Conservation (phyloP, 148 eudicot genomes). For the Rhododendron griersonianum region DNA sequence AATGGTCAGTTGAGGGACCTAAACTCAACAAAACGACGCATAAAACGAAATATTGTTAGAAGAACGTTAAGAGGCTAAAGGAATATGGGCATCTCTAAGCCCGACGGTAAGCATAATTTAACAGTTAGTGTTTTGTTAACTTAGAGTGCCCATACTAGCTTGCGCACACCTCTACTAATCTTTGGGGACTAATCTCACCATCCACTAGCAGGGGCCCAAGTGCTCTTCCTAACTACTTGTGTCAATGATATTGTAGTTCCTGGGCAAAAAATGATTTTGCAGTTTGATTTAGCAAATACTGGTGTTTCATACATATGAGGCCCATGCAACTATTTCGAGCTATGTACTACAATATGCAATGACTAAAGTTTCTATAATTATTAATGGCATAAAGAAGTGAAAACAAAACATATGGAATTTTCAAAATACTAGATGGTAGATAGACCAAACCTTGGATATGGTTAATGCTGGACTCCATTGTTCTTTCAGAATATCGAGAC, state of each 20-base stretch:
- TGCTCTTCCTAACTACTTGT: not conserved
- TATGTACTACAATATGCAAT: not conserved
- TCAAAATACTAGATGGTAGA: not conserved
- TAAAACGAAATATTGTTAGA: not conserved
- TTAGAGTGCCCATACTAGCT: not conserved
- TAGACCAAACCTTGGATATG: conserved; percentile 16
- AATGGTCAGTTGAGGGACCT: not conserved
- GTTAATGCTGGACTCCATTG: conserved; percentile 22
- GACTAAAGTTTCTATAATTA: not conserved
- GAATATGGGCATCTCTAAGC: not conserved
- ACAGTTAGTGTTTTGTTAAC: not conserved
- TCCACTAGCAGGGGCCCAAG: not conserved
- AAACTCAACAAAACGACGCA: not conserved
- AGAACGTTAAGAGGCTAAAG: not conserved
- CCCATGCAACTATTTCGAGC: not conserved
- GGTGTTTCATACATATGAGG: not conserved
- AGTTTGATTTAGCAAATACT: not conserved
- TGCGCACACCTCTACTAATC: not conserved
- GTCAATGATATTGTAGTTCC: not conserved
- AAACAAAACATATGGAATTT: not conserved
- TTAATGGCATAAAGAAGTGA: not conserved
- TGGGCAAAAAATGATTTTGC: not conserved
- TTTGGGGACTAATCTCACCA: not conserved
- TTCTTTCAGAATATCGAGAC: conserved; percentile 19
- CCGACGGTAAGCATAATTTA: not conserved